These are phyloP conservation scores for Corymbia citriodora DNA, from an alignment of 441 rosid genomes.

Conservation along the genomic window DNA sequence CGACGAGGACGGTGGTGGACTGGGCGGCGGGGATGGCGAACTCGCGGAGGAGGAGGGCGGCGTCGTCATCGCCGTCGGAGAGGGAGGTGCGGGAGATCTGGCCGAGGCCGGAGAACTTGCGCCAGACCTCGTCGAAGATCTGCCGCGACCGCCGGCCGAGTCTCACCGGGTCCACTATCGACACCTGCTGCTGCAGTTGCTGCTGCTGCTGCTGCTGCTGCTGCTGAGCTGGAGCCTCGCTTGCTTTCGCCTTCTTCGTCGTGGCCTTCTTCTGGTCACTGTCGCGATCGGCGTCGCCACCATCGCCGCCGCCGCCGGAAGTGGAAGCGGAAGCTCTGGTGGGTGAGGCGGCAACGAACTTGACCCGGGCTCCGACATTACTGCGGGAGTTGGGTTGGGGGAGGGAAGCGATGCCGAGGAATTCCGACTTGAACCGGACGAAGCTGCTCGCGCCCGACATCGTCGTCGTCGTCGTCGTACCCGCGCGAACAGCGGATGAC, in stretches of 20 bases:
- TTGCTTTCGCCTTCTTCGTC: slow-evolving; percentile 11
- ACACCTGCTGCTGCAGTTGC: slow-evolving; percentile 15
- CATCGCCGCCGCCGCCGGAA: neutral
- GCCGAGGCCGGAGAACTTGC: slow-evolving; percentile 91
- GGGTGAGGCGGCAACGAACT: neutral
- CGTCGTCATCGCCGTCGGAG: slow-evolving; percentile 45
- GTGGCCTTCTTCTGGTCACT: slow-evolving; percentile 15
- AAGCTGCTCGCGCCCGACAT: neutral
- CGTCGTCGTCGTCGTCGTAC: neutral
- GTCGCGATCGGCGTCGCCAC: neutral
- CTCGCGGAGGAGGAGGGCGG: slow-evolving; percentile 70
- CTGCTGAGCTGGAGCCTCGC: neutral
- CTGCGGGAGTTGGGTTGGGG: neutral
- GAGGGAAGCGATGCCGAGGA: slow-evolving; percentile 2
- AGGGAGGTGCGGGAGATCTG: slow-evolving; percentile 88
- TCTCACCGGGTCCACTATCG: slow-evolving; percentile 79
- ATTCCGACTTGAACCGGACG: neutral
- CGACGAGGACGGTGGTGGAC: slow-evolving; percentile 84
- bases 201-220: slow-evolving; percentile 17
- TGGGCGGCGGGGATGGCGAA: slow-evolving; percentile 92
- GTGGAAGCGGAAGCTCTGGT: neutral
- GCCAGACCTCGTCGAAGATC: slow-evolving; percentile 92
- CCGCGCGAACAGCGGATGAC: neutral
- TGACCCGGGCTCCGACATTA: neutral
- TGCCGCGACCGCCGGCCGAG: slow-evolving; percentile 84